Evolutionary conservation across 108 stramenopile genomes (phyloP), one percentile per base, ranked within the genome.

Genomic region (Cyclostephanos invisitatus): DNA sequence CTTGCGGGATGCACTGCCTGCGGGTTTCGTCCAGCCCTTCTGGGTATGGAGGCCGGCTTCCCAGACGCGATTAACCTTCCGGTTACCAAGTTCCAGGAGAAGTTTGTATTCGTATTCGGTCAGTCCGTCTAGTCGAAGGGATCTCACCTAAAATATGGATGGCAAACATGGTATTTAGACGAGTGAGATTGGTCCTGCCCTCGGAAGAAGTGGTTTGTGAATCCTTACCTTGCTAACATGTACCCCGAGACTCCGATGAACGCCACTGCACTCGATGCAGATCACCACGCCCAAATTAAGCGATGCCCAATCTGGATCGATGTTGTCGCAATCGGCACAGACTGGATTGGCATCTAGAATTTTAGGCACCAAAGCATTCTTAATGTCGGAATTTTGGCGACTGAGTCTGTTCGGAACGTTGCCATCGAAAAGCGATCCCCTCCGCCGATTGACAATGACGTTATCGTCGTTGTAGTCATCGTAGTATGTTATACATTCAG

Each of bases 221-320:
- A 71, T 81, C 12, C 94, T 83, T 61, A 98, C 97, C 80, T 97
- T 96, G 78, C 93, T 94, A 36, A 99, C 91, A 81, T 98, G 97
- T 24, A 98, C 97, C 36, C 99, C 99, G 12, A 99, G 84, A 64
- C 89, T 92, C 54, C 99, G 88, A 67, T 99, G 99, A 3, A 99
- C 93, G n/a, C 97, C 99, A 64, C 93, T 90, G 80, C 99, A 99
- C 63, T 95, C 91, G 66, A 99, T 96, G 73, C 99, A 99, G 15
- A 99, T 66, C n/a, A 95, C 62, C 24, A 93, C 82, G 27, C 95
- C 95, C 28, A 96, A 71, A 76, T 95, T 97, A 48, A 95, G 62
- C 14, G 84, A 88, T 37, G 84, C 92, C 96, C 96, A 96, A 60
- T 92, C 90, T 1, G 94, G 94, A 72, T 90, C 80, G 14, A 65